Conservation (phyloP, 371 early-diverging fungal genomes). For the Umbelopsis sp. region DNA sequence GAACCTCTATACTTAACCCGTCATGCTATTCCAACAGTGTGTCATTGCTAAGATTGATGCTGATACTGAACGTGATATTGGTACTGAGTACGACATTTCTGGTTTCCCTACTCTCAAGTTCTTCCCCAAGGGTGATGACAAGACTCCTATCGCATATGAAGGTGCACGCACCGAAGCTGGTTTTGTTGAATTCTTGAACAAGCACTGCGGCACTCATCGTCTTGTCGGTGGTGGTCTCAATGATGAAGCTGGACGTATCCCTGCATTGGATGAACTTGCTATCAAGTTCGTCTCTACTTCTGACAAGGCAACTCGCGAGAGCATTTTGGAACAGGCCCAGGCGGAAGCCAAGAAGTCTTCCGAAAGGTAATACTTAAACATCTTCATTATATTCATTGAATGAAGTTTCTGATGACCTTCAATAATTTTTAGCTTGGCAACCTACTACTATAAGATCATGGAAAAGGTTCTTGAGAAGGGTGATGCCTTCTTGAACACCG, state of each 20-base stretch:
- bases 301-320: constrained; percentile 39
- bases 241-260: constrained; percentile 71
- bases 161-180: constrained; percentile 80
- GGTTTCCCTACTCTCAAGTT: constrained; percentile 90
- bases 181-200: constrained; percentile 89
- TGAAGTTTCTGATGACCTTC: background rate
- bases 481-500: constrained; percentile 63
- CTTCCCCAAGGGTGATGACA: constrained; percentile 75
- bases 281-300: constrained; percentile 61
- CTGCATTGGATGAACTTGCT: constrained; percentile 68
- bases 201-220: constrained; percentile 84
- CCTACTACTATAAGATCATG: constrained; percentile 78
- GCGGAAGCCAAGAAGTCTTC: constrained; percentile 33
- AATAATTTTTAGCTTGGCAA: constrained; percentile 42
- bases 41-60: constrained; percentile 95
- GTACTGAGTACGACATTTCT: constrained; percentile 64
- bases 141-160: constrained; percentile 73
- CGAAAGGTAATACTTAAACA: background rate
- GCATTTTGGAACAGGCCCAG: constrained; percentile 43
- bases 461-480: constrained; percentile 66
- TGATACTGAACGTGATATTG: constrained; percentile 57
- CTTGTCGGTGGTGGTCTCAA: constrained; percentile 77
- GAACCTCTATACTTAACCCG: constrained; percentile 20
- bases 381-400: background rate
- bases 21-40: constrained; percentile 34